Evolutionary conservation across 2,329 filamentous ascomycete species (phyloP).

Genomic region (Arachnomyces sp.): DNA sequence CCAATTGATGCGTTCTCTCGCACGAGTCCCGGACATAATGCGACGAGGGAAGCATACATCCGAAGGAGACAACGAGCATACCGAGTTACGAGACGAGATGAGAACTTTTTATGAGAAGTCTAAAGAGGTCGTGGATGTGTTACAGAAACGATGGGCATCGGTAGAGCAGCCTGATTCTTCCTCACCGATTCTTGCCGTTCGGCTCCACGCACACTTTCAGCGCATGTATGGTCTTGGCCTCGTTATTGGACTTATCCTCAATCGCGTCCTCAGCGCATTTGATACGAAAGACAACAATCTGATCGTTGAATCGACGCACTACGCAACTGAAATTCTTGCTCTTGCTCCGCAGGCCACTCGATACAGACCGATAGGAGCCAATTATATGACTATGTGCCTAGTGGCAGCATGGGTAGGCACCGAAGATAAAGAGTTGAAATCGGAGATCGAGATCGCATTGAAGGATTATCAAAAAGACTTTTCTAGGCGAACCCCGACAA

Average conservation of each 20-base stretch:
- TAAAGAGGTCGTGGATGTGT: slow-evolving; percentile 12
- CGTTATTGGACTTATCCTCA: slow-evolving; percentile 24
- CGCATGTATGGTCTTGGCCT: slow-evolving; percentile 28
- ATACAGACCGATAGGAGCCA: slow-evolving; percentile 27
- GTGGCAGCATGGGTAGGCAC: slow-evolving; percentile 19
- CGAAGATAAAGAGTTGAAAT: slow-evolving; percentile 13
- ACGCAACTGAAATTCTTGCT: slow-evolving; percentile 20
- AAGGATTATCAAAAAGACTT: slow-evolving; percentile 22
- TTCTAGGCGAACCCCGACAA: slow-evolving; percentile 7
- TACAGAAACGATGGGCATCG: slow-evolving; percentile 12
- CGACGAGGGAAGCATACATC: slow-evolving; percentile 16
- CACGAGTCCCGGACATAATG: slow-evolving; percentile 24
- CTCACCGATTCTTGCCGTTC: not conserved
- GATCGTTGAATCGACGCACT: slow-evolving; percentile 14
- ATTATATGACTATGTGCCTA: slow-evolving; percentile 23
- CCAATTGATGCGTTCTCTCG: slow-evolving; percentile 23
- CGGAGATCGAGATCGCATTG: slow-evolving; percentile 12
- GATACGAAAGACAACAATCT: slow-evolving; percentile 15
- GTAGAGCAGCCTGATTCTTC: slow-evolving; percentile 6
- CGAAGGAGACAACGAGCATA: slow-evolving; percentile 6
- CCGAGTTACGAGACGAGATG: slow-evolving; percentile 15
- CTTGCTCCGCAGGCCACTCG: slow-evolving; percentile 19
- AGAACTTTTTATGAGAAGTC: slow-evolving; percentile 17
- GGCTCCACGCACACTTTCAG: slow-evolving; percentile 22
- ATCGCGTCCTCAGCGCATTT: slow-evolving; percentile 25